These are phyloP conservation scores for Vicia sativa DNA, from an alignment of 306 rosid species.

Conservation along the genomic window DNA sequence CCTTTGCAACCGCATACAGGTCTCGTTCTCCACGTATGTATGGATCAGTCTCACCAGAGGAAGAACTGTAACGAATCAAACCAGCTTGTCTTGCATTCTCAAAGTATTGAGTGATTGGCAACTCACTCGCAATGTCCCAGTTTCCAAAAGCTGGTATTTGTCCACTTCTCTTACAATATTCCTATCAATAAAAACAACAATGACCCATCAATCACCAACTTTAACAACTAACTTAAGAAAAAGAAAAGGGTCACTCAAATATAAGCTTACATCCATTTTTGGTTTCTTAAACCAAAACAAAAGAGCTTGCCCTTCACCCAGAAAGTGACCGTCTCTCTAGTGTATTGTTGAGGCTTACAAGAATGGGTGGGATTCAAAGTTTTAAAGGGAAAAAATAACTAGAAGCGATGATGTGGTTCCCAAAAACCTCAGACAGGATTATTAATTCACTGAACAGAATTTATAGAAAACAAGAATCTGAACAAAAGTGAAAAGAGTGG, in stretches of 20 bases:
- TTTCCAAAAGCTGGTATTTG: slow-evolving; percentile 91
- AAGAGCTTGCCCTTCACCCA: not conserved
- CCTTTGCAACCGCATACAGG: slow-evolving; percentile 70
- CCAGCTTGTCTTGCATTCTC: slow-evolving; percentile 91
- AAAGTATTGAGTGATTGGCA: slow-evolving; percentile 92
- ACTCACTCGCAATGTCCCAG: slow-evolving; percentile 80
- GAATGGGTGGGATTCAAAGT: slow-evolving; percentile 4
- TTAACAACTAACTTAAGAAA: not conserved
- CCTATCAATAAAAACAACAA: slow-evolving; percentile 25
- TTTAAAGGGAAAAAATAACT: not conserved
- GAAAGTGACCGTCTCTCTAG: not conserved
- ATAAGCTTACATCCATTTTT: slow-evolving; percentile 42
- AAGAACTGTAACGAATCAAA: too few relatives aligned
- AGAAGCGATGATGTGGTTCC: slow-evolving; percentile 4
- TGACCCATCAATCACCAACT: not conserved
- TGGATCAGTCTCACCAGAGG: slow-evolving; percentile 51
- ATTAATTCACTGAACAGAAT: slow-evolving; percentile 48
- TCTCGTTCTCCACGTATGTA: slow-evolving; percentile 38
- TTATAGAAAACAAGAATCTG: slow-evolving; percentile 33
- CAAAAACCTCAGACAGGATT: slow-evolving; percentile 36
- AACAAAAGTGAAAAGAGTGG: slow-evolving; percentile 10
- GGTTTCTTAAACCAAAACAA: slow-evolving; percentile 7
- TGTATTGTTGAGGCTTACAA: not conserved
- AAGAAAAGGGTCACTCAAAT: not conserved
- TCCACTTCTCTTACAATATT: slow-evolving; percentile 61